Percentiles rank a stretch among this genome's conserved stretches.
Evolutionary conservation across 306 rosid species (phyloP).

Genomic region (Castanea mollissima): DNA sequence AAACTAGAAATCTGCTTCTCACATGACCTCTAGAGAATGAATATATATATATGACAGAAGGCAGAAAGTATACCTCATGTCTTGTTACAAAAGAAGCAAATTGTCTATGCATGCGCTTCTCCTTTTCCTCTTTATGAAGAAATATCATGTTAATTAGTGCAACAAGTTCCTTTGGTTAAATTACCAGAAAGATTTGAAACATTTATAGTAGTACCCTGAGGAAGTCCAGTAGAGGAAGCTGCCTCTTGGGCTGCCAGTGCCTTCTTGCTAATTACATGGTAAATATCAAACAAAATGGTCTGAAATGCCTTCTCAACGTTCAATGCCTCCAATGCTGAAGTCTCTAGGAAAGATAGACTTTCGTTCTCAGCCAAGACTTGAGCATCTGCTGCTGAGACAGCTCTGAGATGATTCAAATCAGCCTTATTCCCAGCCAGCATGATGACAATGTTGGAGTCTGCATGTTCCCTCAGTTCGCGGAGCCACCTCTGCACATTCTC

Average conservation of each 20-base stretch:
- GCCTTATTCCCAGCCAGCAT: constrained; percentile 75
- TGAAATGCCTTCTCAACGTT: constrained; percentile 82
- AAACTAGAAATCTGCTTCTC: constrained; percentile 27
- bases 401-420: constrained; percentile 67
- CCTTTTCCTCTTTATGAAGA: constrained; percentile 17
- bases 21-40: constrained; percentile 13
- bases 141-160: constrained; percentile 46
- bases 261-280: constrained; percentile 68
- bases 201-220: constrained; percentile 71
- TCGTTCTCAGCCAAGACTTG: constrained; percentile 64
- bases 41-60: constrained; percentile 16
- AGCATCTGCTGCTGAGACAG: constrained; percentile 58
- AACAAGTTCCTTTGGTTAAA: constrained; percentile 47
- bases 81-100: constrained; percentile 8
- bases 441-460: constrained; percentile 74
- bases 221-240: constrained; percentile 45
- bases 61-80: constrained; percentile 23
- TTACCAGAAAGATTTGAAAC: constrained; percentile 42
- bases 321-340: constrained; percentile 69
- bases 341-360: constrained; percentile 59
- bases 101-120: constrained; percentile 18
- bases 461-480: constrained; percentile 74
- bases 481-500: constrained; percentile 77
- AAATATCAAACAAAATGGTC: constrained; percentile 66
- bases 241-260: constrained; percentile 80